Evolutionary conservation across 345 rosid species (phyloP).

Genomic region (Euphorbia tirucalli): DNA sequence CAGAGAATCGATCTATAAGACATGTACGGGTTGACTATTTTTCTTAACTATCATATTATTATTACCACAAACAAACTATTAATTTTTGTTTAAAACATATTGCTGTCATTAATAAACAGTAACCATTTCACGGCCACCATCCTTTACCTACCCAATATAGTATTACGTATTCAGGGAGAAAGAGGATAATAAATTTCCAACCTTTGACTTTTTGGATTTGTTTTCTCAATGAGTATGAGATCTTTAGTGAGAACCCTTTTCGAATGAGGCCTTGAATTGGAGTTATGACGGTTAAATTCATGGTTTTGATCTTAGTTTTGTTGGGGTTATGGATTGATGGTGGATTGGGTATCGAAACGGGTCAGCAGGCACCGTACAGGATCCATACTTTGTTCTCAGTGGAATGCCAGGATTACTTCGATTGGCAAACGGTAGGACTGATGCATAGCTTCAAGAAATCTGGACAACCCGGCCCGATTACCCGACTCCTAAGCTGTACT

Average conservation of each 20-base stretch:
- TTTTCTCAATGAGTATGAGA: slow-evolving; percentile 37
- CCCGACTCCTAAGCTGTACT: slow-evolving; percentile 91
- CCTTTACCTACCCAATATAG: not conserved
- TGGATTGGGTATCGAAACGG: slow-evolving; percentile 35
- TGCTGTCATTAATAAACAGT: not conserved
- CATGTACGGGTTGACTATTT: not conserved
- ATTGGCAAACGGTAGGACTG: slow-evolving; percentile 97
- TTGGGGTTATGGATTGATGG: slow-evolving; percentile 25
- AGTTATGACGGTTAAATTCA: slow-evolving; percentile 39
- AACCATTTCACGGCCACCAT: not conserved
- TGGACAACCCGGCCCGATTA: slow-evolving; percentile 84
- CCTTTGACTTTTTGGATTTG: slow-evolving; percentile 38
- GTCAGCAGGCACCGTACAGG: slow-evolving; percentile 59
- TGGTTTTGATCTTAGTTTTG: slow-evolving; percentile 14
- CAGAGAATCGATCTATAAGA: no score
- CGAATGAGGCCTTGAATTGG: slow-evolving; percentile 31
- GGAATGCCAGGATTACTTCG: slow-evolving; percentile 93
- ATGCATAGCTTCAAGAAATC: slow-evolving; percentile 90
- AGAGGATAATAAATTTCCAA: not conserved
- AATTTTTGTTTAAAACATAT: not conserved
- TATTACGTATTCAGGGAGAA: not conserved
- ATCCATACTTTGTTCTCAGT: slow-evolving; percentile 95
- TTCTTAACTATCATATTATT: no score
- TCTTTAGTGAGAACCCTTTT: slow-evolving; percentile 32
- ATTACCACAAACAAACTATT: no score